A percentile compares a stretch with the other conserved stretches of the same genome.
Conservation (phyloP, 129 eudicot species). For the Pseudognaphalium luteoalbum region DNA sequence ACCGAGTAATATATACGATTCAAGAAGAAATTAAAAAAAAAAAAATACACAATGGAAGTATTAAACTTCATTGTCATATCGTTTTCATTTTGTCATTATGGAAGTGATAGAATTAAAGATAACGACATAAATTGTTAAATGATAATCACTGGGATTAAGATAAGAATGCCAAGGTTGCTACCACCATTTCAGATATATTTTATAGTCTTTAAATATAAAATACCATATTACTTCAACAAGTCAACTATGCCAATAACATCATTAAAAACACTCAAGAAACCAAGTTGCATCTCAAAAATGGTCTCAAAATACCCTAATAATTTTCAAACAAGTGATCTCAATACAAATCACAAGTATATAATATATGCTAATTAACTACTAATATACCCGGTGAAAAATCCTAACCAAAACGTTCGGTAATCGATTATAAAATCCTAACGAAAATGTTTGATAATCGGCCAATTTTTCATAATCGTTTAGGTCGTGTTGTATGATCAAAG, state of each 20-base stretch:
- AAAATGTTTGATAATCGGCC: background rate
- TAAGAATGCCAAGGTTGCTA: background rate
- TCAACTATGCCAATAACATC: background rate
- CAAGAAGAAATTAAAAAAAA: no score
- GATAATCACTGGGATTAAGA: background rate
- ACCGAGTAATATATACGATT: no score
- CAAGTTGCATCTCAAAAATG: background rate
- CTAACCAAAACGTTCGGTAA: background rate
- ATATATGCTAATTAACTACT: background rate
- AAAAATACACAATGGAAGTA: no score
- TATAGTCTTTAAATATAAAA: no score
- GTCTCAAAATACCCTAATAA: background rate
- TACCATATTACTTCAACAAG: background rate
- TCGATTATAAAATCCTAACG: conserved; percentile 2
- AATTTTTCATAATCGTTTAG: background rate
- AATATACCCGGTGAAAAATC: no score
- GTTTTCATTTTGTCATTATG: no score
- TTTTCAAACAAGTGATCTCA: conserved; percentile 22
- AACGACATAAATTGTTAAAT: background rate
- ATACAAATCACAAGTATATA: background rate
- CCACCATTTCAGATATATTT: background rate
- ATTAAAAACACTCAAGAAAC: no score
- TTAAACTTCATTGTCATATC: no score
- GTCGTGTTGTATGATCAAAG: no score
- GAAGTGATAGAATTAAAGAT: no score